phyloP scores from a whole-genome alignment of 495 filamentous ascomycete genomes.

The Hapsidospora chrysogenum region DNA sequence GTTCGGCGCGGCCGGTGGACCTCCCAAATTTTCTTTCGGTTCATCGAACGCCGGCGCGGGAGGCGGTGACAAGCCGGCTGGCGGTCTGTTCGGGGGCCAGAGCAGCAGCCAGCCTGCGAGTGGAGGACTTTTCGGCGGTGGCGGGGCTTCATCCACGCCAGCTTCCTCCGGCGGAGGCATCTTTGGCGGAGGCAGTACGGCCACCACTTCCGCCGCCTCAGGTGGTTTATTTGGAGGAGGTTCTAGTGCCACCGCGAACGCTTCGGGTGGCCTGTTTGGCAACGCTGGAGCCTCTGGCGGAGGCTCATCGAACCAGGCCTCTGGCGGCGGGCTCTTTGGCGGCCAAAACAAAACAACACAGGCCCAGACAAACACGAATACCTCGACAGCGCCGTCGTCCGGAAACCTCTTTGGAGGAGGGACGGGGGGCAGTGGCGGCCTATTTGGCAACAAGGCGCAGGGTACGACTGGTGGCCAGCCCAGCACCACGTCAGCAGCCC shows the following conservation, averaged over 20 bases:
- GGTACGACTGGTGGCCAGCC: conserved; percentile 24
- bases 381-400: background rate
- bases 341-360: no score
- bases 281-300: no score
- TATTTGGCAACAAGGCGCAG: conserved; percentile 23
- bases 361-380: no score
- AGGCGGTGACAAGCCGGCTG: background rate
- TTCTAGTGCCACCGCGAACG: conserved; percentile 8
- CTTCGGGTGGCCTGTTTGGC: conserved; percentile 21
- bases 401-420: conserved; percentile 8
- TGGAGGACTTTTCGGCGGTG: conserved; percentile 5
- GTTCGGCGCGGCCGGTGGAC: conserved; percentile 13
- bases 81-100: conserved; percentile 10
- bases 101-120: conserved; percentile 1
- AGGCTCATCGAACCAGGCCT: no score
- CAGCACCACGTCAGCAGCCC: conserved; percentile 5
- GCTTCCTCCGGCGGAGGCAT: conserved; percentile 18
- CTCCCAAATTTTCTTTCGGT: conserved; percentile 16
- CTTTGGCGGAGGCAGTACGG: conserved; percentile 27
- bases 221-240: conserved; percentile 17
- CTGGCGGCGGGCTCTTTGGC: conserved; percentile 8
- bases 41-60: conserved; percentile 8
- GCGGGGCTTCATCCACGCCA: conserved; percentile 6
- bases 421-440: conserved; percentile 1
- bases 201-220: conserved; percentile 12